Percentiles rank a stretch among this genome's conserved stretches.
Evolutionary conservation across 1,139 yeast genomes (phyloP).

Genomic region (Yamadazyma friedrichii): DNA sequence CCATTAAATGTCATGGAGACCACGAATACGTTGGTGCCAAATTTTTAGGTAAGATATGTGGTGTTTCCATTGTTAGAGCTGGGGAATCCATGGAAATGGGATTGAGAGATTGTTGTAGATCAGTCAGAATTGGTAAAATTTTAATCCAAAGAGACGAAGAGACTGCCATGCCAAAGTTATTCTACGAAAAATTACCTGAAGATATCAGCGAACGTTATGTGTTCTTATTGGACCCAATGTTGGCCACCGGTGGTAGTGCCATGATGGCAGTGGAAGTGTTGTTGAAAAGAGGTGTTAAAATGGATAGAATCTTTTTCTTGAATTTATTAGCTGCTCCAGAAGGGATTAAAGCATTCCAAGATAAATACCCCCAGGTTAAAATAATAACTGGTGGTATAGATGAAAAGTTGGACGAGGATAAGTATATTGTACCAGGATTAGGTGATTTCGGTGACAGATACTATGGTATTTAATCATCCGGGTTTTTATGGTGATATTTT

Average conservation of each 20-base stretch:
- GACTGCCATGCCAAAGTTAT: conserved; percentile 68
- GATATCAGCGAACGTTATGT: conserved; percentile 88
- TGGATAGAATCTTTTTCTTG: conserved; percentile 82
- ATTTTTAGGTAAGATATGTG: conserved; percentile 91
- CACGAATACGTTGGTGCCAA: conserved; percentile 73
- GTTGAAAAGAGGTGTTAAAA: conserved; percentile 79
- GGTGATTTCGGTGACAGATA: conserved; percentile 99
- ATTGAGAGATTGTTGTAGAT: conserved; percentile 88
- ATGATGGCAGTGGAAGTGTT: conserved; percentile 95
- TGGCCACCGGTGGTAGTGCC: conserved; percentile 98
- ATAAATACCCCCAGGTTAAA: conserved; percentile 76
- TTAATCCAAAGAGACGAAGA: conserved; percentile 97
- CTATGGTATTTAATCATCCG: conserved; percentile 64
- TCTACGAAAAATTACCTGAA: conserved; percentile 89
- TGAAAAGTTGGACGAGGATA: conserved; percentile 76
- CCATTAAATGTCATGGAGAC: conserved; percentile 76
- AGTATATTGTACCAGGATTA: conserved; percentile 88
- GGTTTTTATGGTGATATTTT: too few species aligned
- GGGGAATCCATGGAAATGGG: conserved; percentile 99
- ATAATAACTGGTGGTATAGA: conserved; percentile 95
- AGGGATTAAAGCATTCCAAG: conserved; percentile 78
- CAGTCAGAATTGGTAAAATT: conserved; percentile 94
- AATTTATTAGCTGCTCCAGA: conserved; percentile 94
- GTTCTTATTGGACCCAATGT: conserved; percentile 90
- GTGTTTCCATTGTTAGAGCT: conserved; percentile 95